These are phyloP conservation scores for Salvia splendens DNA, from an alignment of 257 asterid species.

Conservation along the genomic window DNA sequence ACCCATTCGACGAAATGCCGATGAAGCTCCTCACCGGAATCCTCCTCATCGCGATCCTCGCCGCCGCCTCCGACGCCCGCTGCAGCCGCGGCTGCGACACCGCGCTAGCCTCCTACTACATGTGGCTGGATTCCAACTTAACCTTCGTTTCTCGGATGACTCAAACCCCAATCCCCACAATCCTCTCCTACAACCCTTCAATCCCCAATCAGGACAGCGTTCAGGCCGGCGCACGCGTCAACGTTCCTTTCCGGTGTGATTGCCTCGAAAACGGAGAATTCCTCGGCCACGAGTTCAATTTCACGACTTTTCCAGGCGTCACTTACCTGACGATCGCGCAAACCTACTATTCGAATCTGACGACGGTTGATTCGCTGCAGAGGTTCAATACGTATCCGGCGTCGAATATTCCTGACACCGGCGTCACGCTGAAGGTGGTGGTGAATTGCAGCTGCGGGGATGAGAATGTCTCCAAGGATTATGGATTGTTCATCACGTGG, in stretches of 20 bases:
- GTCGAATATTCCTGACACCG: conserved; percentile 50
- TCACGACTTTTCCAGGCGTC: conserved; percentile 35
- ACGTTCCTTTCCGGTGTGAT: conserved; percentile 75
- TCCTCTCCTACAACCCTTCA: conserved; percentile 48
- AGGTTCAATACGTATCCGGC: conserved; percentile 45
- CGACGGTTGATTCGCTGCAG: conserved; percentile 45
- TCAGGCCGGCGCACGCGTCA: conserved; percentile 38
- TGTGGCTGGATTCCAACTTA: conserved; percentile 38
- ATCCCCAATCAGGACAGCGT: conserved; percentile 55
- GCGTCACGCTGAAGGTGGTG: conserved; percentile 48
- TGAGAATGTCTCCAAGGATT: conserved; percentile 42
- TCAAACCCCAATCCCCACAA: conserved; percentile 5
- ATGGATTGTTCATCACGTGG: conserved; percentile 77
- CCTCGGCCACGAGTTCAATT: conserved; percentile 58
- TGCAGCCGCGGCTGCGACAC: conserved; percentile 67
- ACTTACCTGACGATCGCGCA: conserved; percentile 43
- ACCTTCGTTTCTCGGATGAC: conserved; percentile 39
- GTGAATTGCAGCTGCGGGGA: conserved; percentile 92
- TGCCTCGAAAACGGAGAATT: conserved; percentile 48
- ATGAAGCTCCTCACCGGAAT: conserved; percentile 41
- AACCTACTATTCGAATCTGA: conserved; percentile 58
- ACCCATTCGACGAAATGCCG: neutral
- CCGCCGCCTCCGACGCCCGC: conserved; percentile 48
- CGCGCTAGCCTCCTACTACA: conserved; percentile 68
- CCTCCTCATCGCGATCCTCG: conserved; percentile 34